phyloP scores from a whole-genome alignment of 495 filamentous ascomycete species.

The Penicillium tannophilum region DNA sequence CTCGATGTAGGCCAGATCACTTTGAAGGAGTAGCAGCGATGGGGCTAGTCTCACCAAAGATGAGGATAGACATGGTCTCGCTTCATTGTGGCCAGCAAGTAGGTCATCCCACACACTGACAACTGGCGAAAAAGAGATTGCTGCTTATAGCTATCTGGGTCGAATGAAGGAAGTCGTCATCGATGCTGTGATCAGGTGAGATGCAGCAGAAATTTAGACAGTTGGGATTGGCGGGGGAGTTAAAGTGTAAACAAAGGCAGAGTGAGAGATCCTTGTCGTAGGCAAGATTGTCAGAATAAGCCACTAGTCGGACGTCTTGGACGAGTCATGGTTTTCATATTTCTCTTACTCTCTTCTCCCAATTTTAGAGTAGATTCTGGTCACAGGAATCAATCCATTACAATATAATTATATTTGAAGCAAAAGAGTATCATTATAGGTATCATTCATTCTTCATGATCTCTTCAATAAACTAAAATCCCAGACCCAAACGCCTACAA shows the following conservation, averaged over 20 bases:
- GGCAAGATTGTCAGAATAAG: too few species aligned
- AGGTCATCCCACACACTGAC: constrained; percentile 52
- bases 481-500: background rate
- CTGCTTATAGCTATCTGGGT: constrained; percentile 39
- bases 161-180: constrained; percentile 41
- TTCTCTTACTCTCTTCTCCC: too few species aligned
- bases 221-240: too few species aligned
- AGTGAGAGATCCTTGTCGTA: too few species aligned
- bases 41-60: constrained; percentile 52
- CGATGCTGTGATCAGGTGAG: constrained; percentile 47
- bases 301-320: too few species aligned
- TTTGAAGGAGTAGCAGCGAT: constrained; percentile 21
- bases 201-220: constrained; percentile 38
- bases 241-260: too few species aligned
- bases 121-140: constrained; percentile 50
- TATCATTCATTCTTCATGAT: constrained; percentile 17
- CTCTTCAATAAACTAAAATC: constrained; percentile 16
- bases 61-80: constrained; percentile 49
- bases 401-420: too few species aligned
- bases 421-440: too few species aligned
- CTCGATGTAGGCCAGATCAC: constrained; percentile 48
- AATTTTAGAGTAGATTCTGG: too few species aligned
- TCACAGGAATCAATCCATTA: too few species aligned
- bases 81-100: constrained; percentile 47
- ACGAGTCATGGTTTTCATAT: too few species aligned